A percentile compares a stretch with the other conserved stretches of the same genome.
phyloP scores from a whole-genome alignment of 805 yeast species.

The Tetrapisispora iriomotensis region DNA sequence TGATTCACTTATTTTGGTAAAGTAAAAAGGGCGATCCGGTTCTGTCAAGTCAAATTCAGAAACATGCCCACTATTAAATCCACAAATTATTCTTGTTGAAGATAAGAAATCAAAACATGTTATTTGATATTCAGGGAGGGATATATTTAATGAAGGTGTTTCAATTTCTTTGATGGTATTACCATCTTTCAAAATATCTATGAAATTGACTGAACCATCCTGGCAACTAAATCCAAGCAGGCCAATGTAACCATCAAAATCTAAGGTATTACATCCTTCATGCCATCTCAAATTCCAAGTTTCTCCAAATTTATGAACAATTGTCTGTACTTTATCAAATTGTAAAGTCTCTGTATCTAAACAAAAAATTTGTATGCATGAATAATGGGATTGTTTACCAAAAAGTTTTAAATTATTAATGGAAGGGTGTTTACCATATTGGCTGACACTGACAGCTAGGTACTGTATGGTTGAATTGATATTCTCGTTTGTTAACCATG shows the following conservation, averaged over 20 bases:
- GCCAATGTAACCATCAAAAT: slow-evolving; percentile 24
- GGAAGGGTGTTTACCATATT: slow-evolving; percentile 24
- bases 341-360: slow-evolving; percentile 24
- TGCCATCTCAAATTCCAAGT: slow-evolving; percentile 29
- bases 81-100: slow-evolving; percentile 39
- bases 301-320: slow-evolving; percentile 37
- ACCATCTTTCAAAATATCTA: slow-evolving; percentile 28
- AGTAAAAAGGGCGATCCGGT: slow-evolving; percentile 29
- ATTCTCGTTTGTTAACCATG: slow-evolving; percentile 38
- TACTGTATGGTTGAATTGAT: slow-evolving; percentile 25
- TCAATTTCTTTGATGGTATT: slow-evolving; percentile 5
- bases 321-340: slow-evolving; percentile 25
- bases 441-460: slow-evolving; percentile 43
- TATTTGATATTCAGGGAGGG: slow-evolving; percentile 27
- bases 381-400: slow-evolving; percentile 22
- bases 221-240: slow-evolving; percentile 44
- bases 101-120: slow-evolving; percentile 42
- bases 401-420: slow-evolving; percentile 22
- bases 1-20: slow-evolving; percentile 32
- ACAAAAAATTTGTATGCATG: slow-evolving; percentile 40
- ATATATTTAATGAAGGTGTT: slow-evolving; percentile 21
- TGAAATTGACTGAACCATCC: slow-evolving; percentile 47
- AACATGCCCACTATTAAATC: slow-evolving; percentile 48
- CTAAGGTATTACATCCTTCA: slow-evolving; percentile 21
- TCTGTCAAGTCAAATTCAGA: slow-evolving; percentile 42